Evolutionary conservation across 345 rosid genomes (phyloP).

Genomic region (Bruguiera gymnorhiza): DNA sequence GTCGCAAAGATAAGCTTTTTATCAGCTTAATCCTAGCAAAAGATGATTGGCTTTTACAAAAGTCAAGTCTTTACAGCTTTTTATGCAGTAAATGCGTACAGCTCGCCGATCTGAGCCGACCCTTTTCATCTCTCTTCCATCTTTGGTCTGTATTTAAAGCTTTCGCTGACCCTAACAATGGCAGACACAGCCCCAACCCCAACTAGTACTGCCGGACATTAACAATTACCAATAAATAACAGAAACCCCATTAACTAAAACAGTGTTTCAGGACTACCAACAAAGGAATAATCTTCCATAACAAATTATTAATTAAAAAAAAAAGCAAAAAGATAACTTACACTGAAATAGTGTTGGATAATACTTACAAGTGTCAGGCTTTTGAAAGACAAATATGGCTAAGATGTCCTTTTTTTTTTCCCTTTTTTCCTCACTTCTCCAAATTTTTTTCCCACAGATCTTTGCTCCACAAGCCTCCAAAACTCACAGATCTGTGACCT

Average conservation of each 20-base stretch:
- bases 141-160: conserved; percentile 24
- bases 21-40: conserved; percentile 11
- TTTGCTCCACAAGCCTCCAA: conserved; percentile 22
- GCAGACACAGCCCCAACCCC: conserved; percentile 26
- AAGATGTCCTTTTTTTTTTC: neutral
- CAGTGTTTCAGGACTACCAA: conserved; percentile 46
- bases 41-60: conserved; percentile 31
- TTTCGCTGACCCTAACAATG: conserved; percentile 37
- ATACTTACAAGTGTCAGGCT: conserved; percentile 58
- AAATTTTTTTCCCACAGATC: conserved; percentile 24
- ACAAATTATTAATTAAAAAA: conserved; percentile 4
- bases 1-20: neutral
- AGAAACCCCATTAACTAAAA: conserved; percentile 24
- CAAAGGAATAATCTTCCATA: conserved; percentile 14
- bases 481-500: conserved; percentile 35
- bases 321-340: conserved; percentile 21
- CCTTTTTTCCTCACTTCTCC: conserved; percentile 6
- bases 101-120: conserved; percentile 34
- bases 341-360: conserved; percentile 32
- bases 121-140: conserved; percentile 5
- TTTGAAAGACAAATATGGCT: conserved; percentile 18
- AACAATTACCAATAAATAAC: conserved; percentile 24
- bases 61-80: conserved; percentile 3
- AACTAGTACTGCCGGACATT: neutral
- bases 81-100: conserved; percentile 20